These are phyloP conservation scores for Clavaria fumosa DNA, from an alignment of 768 basidiomycete genomes.

Conservation along the genomic window DNA sequence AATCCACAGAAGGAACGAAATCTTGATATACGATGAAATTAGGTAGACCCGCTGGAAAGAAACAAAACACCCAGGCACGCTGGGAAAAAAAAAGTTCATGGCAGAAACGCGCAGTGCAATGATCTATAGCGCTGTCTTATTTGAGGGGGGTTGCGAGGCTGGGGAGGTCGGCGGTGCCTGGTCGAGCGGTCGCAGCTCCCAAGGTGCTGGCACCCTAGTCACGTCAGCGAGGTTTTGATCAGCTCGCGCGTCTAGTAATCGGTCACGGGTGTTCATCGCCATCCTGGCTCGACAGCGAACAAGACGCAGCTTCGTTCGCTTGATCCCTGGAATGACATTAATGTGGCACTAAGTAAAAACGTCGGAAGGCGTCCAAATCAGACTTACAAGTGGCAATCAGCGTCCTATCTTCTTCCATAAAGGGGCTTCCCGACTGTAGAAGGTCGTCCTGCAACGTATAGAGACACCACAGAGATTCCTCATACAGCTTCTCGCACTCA, in stretches of 20 bases:
- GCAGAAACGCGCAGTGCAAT: too few species aligned
- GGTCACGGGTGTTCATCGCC: slow-evolving; percentile 60
- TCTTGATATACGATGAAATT: too few species aligned
- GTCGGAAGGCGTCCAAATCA: slow-evolving; percentile 1
- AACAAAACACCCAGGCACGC: too few species aligned
- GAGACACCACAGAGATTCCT: slow-evolving; percentile 88
- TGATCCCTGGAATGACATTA: slow-evolving; percentile 45
- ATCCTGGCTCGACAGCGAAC: slow-evolving; percentile 62
- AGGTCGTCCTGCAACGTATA: slow-evolving; percentile 86
- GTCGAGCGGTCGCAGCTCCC: slow-evolving; percentile 36
- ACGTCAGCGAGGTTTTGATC: slow-evolving; percentile 72
- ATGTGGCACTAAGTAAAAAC: slow-evolving; percentile 4
- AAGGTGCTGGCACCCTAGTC: slow-evolving; percentile 54
- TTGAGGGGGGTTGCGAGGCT: too few species aligned
- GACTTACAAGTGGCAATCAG: slow-evolving; percentile 63
- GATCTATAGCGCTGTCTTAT: too few species aligned
- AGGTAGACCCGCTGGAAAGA: too few species aligned
- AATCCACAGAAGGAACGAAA: too few species aligned
- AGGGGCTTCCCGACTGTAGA: slow-evolving; percentile 66
- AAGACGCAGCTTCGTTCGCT: slow-evolving; percentile 71
- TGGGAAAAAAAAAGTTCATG: too few species aligned
- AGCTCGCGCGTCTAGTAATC: slow-evolving; percentile 59
- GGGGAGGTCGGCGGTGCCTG: too few species aligned
- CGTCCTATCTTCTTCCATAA: slow-evolving; percentile 67
- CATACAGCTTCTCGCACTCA: slow-evolving; percentile 88